Base-by-base conservation (phyloP, 2,329 filamentous ascomycete species). In the Neobulgaria alba region DNA sequence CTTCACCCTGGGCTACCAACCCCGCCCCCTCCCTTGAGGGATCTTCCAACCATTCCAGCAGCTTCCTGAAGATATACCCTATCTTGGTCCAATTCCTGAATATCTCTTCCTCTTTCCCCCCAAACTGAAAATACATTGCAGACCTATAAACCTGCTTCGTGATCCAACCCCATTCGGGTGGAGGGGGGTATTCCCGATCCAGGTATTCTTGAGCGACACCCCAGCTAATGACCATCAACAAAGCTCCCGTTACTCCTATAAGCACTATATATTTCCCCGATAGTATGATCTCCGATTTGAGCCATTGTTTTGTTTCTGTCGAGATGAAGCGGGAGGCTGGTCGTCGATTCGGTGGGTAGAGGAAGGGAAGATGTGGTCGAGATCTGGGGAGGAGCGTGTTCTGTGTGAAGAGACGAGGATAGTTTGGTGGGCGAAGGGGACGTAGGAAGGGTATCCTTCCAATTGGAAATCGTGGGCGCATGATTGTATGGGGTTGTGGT, bases 131-230 rank as follows among this genome's bases (percentile, higher is more conserved):
- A 43, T 39, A n/a, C n/a, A n/a, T 51, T 14, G 46, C 83, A 37
- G 75, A 72, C 30, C 86, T 74, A 47, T 85, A 71, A 29, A 72
- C 68, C 63, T 82, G 75, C 17, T 87, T 71, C 33, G 82, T 85
- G 49, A 77, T 64, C 61, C 79, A 82, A 0, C 67, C 67, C 87
- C 89, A 95, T 59, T 94, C 89, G 18, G 75, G 73, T 1, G 90
- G 89, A 1, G 86, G 89, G 0, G 88, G 88, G 58, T 81, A 85
- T 38, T 74, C 68, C 35, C 81, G 73, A 64, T 95, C 88, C 33
- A 85, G 68, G 45, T 72, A 67, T 61, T 94, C 86, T 55, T 89
- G 81, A 56, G 82, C 71, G 26, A 87, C 58, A 12, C 80, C 80
- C 48, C 79, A 75, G 49, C 73, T 72, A 29, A 79, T 74, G 8